Conservation (phyloP, 106 monocot genomes). For the Acanthochlamys bracteata region DNA sequence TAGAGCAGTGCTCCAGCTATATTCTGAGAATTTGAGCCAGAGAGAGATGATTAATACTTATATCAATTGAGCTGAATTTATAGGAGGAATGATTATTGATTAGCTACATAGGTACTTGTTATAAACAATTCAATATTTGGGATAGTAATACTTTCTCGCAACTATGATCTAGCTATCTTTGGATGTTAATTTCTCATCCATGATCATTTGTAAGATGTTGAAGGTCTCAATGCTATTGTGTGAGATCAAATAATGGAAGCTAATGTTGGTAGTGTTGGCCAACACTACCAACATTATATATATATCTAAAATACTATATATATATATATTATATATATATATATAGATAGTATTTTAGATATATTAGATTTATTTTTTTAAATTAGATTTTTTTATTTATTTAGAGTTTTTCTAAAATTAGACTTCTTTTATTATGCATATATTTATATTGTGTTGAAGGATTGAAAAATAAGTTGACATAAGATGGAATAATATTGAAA, state of each 20-base stretch:
- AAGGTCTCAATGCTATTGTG: not conserved
- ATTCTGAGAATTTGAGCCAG: constrained; percentile 94
- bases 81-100: constrained; percentile 92
- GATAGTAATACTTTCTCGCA: not conserved
- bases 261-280: not conserved
- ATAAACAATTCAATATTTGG: not conserved
- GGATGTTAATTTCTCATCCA: not conserved
- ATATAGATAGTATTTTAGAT: no score
- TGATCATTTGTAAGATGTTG: not conserved
- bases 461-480: no score
- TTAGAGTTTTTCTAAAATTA: no score
- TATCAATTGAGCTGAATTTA: constrained; percentile 96
- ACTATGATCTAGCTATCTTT: not conserved
- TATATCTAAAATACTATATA: no score
- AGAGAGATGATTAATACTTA: constrained; percentile 92
- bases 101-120: constrained; percentile 77
- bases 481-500: no score
- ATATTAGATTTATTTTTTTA: no score
- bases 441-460: no score
- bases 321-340: no score
- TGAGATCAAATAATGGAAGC: not conserved
- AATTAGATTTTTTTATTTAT: no score
- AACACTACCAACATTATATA: not conserved
- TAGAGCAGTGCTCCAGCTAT: constrained; percentile 88
- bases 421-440: no score